Evolutionary conservation across 148 eudicot species (phyloP).

Genomic region (Chenopodium quinoa): DNA sequence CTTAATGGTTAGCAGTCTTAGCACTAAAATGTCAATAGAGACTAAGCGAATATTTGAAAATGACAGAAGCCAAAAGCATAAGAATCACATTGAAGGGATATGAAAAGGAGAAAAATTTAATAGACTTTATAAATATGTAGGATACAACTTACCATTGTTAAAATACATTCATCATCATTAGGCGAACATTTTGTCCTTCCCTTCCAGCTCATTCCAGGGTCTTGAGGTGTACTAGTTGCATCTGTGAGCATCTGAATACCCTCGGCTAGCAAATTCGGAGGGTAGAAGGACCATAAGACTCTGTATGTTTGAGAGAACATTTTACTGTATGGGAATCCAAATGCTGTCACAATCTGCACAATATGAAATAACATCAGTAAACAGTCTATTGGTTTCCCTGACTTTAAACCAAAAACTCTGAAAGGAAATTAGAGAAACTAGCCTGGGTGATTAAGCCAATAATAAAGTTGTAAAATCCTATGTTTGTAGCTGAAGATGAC

Average conservation of each 20-base stretch:
- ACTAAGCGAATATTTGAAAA: not conserved
- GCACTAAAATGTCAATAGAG: not conserved
- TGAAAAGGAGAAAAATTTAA: not conserved
- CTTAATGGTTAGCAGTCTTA: not conserved
- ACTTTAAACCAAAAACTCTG: not conserved
- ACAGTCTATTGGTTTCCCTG: not conserved
- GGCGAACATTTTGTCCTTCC: slow-evolving; percentile 61
- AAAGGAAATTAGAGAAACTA: slow-evolving; percentile 22
- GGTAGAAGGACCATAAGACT: slow-evolving; percentile 78
- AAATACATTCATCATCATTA: slow-evolving; percentile 64
- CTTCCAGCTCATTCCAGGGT: slow-evolving; percentile 81
- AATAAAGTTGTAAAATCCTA: slow-evolving; percentile 76
- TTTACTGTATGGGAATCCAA: slow-evolving; percentile 64
- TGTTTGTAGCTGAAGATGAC: slow-evolving; percentile 71
- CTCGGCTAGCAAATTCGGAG: slow-evolving; percentile 76
- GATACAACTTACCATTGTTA: slow-evolving; percentile 51
- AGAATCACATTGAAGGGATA: not conserved
- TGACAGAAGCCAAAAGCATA: not conserved
- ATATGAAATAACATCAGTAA: slow-evolving; percentile 4
- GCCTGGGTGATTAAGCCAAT: slow-evolving; percentile 82
- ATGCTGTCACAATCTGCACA: slow-evolving; percentile 67
- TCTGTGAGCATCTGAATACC: slow-evolving; percentile 66
- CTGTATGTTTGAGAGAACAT: slow-evolving; percentile 34
- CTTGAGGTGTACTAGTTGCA: slow-evolving; percentile 55
- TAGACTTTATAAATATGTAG: not conserved